phyloP scores from a whole-genome alignment of 2,329 filamentous ascomycete species.

The Calonectria ilicicola region DNA sequence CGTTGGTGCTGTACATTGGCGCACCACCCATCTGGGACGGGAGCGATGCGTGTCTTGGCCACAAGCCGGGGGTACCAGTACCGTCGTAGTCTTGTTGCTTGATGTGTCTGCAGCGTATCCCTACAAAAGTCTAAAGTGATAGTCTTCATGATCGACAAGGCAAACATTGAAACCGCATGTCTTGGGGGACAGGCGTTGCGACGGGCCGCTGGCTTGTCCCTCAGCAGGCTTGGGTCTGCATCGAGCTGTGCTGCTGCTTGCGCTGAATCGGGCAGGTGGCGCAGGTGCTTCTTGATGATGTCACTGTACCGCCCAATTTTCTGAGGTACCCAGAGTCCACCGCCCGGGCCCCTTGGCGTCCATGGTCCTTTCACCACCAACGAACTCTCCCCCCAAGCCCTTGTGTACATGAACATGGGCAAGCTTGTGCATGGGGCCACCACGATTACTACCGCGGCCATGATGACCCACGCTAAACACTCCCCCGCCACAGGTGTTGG shows the following conservation, averaged over 20 bases:
- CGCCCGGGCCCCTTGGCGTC: conserved; percentile 2
- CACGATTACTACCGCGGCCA: not conserved
- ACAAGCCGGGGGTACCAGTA: not conserved
- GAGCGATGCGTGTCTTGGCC: not conserved
- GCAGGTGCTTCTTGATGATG: conserved; percentile 14
- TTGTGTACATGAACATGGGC: conserved; percentile 18
- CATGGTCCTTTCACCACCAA: conserved; percentile 6
- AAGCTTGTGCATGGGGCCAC: conserved; percentile 10
- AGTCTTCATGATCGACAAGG: not conserved
- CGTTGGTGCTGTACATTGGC: not conserved
- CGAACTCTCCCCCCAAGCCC: conserved; percentile 1
- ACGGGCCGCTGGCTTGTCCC: not conserved
- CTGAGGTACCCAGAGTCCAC: not conserved
- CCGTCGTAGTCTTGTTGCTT: not conserved
- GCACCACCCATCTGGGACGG: not conserved
- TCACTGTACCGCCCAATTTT: conserved; percentile 1
- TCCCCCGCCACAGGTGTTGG: conserved; percentile 25
- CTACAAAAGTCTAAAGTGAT: not conserved
- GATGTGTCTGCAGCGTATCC: conserved; percentile 1
- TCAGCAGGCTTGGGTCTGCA: not conserved
- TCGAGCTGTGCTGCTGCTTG: not conserved
- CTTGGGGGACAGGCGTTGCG: not conserved
- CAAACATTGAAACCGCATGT: not conserved
- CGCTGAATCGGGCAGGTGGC: conserved; percentile 22
- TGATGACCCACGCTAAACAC: conserved; percentile 15